phyloP scores from a whole-genome alignment of 805 yeast species.

The Metschnikowia rubicola region DNA sequence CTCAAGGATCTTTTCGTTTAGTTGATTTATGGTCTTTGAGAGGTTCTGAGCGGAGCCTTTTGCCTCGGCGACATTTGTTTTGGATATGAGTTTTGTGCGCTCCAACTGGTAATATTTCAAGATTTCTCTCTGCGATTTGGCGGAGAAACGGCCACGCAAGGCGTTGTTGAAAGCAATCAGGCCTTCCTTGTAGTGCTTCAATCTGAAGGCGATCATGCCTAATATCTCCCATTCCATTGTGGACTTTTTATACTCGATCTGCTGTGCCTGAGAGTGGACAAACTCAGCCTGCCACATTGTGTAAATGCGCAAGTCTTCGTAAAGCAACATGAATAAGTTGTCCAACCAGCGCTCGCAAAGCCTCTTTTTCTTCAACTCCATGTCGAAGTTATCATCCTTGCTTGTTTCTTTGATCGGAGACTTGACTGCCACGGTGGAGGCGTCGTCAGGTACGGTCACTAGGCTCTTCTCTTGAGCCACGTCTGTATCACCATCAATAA shows the following conservation, averaged over 20 bases:
- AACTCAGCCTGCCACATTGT: slow-evolving; percentile 93
- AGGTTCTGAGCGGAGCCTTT: slow-evolving; percentile 27
- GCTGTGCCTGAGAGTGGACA: slow-evolving; percentile 85
- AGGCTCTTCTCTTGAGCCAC: background rate
- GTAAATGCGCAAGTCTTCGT: slow-evolving; percentile 74
- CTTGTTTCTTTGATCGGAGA: slow-evolving; percentile 29
- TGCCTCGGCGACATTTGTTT: slow-evolving; percentile 13
- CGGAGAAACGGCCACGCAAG: slow-evolving; percentile 70
- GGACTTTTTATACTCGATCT: slow-evolving; percentile 69
- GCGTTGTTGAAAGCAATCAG: slow-evolving; percentile 78
- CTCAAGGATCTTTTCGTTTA: slow-evolving; percentile 61
- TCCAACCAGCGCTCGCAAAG: slow-evolving; percentile 75
- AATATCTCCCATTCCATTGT: slow-evolving; percentile 90
- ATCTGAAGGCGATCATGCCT: slow-evolving; percentile 80
- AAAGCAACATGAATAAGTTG: slow-evolving; percentile 62
- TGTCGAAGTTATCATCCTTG: slow-evolving; percentile 13
- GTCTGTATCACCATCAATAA: background rate
- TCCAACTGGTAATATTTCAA: slow-evolving; percentile 62
- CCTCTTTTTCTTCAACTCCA: slow-evolving; percentile 59
- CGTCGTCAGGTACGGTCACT: slow-evolving; percentile 21
- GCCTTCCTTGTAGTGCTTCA: slow-evolving; percentile 86
- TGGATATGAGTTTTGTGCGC: slow-evolving; percentile 32
- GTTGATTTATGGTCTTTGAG: slow-evolving; percentile 37
- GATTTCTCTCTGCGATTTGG: slow-evolving; percentile 71
- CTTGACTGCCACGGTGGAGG: slow-evolving; percentile 37